Conservation (phyloP, 1,284 basidiomycete species). For the Pisolithus thermaeus region DNA sequence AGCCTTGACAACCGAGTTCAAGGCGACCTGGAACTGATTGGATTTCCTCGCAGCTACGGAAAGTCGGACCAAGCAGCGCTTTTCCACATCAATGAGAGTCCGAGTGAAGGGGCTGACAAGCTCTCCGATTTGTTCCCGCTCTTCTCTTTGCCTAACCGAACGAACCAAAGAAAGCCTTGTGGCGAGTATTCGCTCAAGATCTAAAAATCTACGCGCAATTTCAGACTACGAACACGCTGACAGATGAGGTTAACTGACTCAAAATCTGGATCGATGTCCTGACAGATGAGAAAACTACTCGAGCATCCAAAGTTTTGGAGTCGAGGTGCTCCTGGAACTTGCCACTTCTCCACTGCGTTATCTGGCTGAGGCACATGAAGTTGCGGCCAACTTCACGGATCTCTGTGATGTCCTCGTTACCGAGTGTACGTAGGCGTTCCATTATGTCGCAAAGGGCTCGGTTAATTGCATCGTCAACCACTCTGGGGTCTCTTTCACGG, state of each 20-base stretch:
- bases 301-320: constrained; percentile 30
- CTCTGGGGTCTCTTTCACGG: constrained; percentile 55
- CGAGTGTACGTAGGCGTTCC: constrained; percentile 56
- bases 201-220: constrained; percentile 56
- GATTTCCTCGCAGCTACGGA: constrained; percentile 71
- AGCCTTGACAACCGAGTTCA: constrained; percentile 81
- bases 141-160: constrained; percentile 58
- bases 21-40: constrained; percentile 71
- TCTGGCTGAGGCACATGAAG: constrained; percentile 75
- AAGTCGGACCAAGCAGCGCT: constrained; percentile 63
- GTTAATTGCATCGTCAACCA: constrained; percentile 45
- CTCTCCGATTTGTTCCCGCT: constrained; percentile 68
- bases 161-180: constrained; percentile 81
- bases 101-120: constrained; percentile 51
- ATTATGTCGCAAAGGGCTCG: constrained; percentile 56
- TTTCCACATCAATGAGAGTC: constrained; percentile 59
- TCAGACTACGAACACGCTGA: constrained; percentile 9
- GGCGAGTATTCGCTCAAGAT: constrained; percentile 75
- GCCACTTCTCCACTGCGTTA: constrained; percentile 50
- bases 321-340: constrained; percentile 34
- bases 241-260: constrained; percentile 48
- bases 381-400: constrained; percentile 63
- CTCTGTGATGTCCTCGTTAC: constrained; percentile 72
- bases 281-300: constrained; percentile 40
- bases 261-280: constrained; percentile 47